These are phyloP conservation scores for Prototheca cutis DNA, from an alignment of 163 green algal genomes.

Conservation along the genomic window DNA sequence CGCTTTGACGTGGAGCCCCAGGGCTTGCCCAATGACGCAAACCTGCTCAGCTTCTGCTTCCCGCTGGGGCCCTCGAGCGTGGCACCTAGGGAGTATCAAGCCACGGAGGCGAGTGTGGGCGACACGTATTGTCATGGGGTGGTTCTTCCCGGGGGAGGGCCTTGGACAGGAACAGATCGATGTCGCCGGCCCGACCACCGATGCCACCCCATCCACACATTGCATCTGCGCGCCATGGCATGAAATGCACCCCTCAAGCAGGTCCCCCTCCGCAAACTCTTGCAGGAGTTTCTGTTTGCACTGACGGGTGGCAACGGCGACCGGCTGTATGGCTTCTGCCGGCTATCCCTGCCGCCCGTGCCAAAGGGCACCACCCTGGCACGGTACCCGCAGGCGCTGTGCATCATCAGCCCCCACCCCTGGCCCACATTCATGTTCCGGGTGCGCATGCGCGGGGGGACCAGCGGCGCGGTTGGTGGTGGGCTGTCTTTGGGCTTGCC, in stretches of 20 bases:
- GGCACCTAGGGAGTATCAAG: conserved; percentile 42
- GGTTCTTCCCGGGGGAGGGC: no score
- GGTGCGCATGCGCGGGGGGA: no score
- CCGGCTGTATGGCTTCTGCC: conserved; percentile 54
- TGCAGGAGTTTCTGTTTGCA: conserved; percentile 53
- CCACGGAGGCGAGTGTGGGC: conserved; percentile 37
- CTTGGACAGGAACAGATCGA: no score
- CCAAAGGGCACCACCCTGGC: conserved; percentile 13
- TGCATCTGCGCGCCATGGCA: no score
- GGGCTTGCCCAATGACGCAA: conserved; percentile 10
- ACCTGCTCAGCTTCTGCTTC: conserved; percentile 46
- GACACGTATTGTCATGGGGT: no score
- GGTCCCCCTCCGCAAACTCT: no score
- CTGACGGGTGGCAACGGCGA: conserved; percentile 43
- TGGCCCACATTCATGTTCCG: conserved; percentile 61
- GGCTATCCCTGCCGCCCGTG: conserved; percentile 36
- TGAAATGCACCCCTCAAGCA: no score
- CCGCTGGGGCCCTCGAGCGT: conserved; percentile 41
- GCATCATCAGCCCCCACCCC: conserved; percentile 46
- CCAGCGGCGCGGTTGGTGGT: no score
- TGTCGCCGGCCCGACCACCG: no score
- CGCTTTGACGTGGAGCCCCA: conserved; percentile 5
- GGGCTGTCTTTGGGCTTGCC: no score
- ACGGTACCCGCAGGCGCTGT: conserved; percentile 56
- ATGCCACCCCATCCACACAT: no score